Conservation (phyloP, 2,329 filamentous ascomycete genomes). For the Cylindrodendrum hubeiense region DNA sequence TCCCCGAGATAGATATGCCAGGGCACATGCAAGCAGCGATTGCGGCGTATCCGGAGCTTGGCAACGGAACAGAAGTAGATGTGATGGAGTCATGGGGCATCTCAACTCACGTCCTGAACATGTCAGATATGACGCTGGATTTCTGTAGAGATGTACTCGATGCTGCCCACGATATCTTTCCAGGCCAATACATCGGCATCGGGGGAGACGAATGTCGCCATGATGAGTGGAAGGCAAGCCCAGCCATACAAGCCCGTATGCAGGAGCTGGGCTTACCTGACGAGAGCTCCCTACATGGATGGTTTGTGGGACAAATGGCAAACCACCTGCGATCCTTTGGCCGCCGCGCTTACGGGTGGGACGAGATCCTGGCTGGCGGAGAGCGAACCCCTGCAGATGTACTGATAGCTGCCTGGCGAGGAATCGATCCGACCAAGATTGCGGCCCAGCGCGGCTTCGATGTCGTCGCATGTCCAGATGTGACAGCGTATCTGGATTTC, state of each 20-base stretch:
- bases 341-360: slow-evolving; percentile 32
- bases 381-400: slow-evolving; percentile 18
- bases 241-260: slow-evolving; percentile 23
- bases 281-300: slow-evolving; percentile 29
- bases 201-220: slow-evolving; percentile 36
- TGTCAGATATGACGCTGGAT: slow-evolving; percentile 28
- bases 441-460: slow-evolving; percentile 32
- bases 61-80: slow-evolving; percentile 24
- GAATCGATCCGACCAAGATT: slow-evolving; percentile 26
- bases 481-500: slow-evolving; percentile 31
- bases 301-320: slow-evolving; percentile 33
- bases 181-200: slow-evolving; percentile 25
- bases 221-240: slow-evolving; percentile 31
- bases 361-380: slow-evolving; percentile 30
- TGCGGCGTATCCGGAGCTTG: slow-evolving; percentile 36
- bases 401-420: slow-evolving; percentile 31
- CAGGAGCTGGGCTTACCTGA: slow-evolving; percentile 23
- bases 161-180: slow-evolving; percentile 29
- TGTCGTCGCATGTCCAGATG: slow-evolving; percentile 31
- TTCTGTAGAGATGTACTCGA: slow-evolving; percentile 33
- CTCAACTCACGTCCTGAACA: slow-evolving; percentile 30
- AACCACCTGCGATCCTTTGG: slow-evolving; percentile 25
- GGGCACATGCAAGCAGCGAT: slow-evolving; percentile 38
- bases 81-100: slow-evolving; percentile 35
- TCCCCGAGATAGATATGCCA: slow-evolving; percentile 38